phyloP scores from a whole-genome alignment of 2,329 filamentous ascomycete genomes.

The Hypoxylon sp. region DNA sequence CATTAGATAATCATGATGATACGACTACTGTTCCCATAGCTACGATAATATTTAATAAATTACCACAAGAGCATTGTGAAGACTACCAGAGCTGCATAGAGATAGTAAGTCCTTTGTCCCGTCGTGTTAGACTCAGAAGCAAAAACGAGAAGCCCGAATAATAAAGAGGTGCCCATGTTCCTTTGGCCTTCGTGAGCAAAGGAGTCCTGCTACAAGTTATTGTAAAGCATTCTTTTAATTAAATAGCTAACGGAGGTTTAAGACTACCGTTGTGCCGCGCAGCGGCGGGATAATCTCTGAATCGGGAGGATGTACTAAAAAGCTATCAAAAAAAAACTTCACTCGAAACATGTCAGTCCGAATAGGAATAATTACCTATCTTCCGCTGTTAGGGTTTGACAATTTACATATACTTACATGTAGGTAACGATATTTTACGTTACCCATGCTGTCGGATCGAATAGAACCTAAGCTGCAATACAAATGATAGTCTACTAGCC shows the following conservation, averaged over 20 bases:
- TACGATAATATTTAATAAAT: not conserved
- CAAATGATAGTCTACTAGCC: not conserved
- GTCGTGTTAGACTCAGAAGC: conserved; percentile 25
- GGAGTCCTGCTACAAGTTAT: not conserved
- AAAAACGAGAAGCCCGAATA: not conserved
- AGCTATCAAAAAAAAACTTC: not conserved
- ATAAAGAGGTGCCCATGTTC: conserved; percentile 18
- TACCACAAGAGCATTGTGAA: not conserved
- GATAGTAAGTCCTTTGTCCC: conserved; percentile 11
- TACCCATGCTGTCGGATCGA: not conserved
- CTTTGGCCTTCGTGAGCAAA: conserved; percentile 3
- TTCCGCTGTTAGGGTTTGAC: not conserved
- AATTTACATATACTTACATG: not conserved
- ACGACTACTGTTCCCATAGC: not conserved
- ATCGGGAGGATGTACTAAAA: not conserved
- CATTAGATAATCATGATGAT: not conserved
- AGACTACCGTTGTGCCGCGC: not conserved
- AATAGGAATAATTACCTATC: not conserved
- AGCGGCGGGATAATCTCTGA: not conserved
- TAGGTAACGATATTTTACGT: not conserved
- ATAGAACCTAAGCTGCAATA: not conserved
- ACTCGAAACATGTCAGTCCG: not conserved
- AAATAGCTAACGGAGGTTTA: not conserved
- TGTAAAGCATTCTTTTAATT: not conserved
- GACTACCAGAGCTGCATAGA: not conserved